Evolutionary conservation across 2,329 filamentous ascomycete species (phyloP).

Genomic region (Tolypocladium inflatum): DNA sequence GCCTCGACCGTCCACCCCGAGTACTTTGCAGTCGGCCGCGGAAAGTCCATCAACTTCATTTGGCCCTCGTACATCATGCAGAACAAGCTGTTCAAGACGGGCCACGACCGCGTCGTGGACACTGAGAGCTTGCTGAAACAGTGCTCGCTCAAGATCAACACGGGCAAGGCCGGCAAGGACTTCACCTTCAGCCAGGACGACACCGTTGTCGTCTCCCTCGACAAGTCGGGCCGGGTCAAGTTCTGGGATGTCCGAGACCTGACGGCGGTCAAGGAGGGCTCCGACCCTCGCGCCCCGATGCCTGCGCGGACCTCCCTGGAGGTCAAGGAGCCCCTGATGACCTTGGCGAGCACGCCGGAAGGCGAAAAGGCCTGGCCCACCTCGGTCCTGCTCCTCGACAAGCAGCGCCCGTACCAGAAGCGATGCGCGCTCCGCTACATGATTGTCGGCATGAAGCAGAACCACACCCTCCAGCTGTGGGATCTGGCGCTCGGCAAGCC

Average conservation of each 20-base stretch:
- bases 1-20: constrained; percentile 82
- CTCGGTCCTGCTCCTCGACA: constrained; percentile 91
- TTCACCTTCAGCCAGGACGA: constrained; percentile 98
- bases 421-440: constrained; percentile 86
- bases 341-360: constrained; percentile 75
- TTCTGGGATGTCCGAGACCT: constrained; percentile 95
- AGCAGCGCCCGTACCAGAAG: constrained; percentile 86
- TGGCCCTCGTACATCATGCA: constrained; percentile 56
- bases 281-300: constrained; percentile 39
- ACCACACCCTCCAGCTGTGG: constrained; percentile 97
- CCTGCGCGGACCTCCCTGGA: constrained; percentile 55
- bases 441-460: constrained; percentile 97
- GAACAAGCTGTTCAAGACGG: constrained; percentile 53
- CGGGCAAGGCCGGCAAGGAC: constrained; percentile 95
- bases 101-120: constrained; percentile 63
- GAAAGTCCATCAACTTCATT: constrained; percentile 91
- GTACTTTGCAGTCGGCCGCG: constrained; percentile 89
- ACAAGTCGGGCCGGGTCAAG: constrained; percentile 92
- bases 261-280: constrained; percentile 42
- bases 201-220: constrained; percentile 84
- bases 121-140: constrained; percentile 81
- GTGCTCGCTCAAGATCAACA: constrained; percentile 86
- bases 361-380: constrained; percentile 95
- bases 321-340: constrained; percentile 78
- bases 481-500: constrained; percentile 91